Base-by-base conservation (phyloP, 2,329 filamentous ascomycete genomes). In the Periconia macrospinosa region DNA sequence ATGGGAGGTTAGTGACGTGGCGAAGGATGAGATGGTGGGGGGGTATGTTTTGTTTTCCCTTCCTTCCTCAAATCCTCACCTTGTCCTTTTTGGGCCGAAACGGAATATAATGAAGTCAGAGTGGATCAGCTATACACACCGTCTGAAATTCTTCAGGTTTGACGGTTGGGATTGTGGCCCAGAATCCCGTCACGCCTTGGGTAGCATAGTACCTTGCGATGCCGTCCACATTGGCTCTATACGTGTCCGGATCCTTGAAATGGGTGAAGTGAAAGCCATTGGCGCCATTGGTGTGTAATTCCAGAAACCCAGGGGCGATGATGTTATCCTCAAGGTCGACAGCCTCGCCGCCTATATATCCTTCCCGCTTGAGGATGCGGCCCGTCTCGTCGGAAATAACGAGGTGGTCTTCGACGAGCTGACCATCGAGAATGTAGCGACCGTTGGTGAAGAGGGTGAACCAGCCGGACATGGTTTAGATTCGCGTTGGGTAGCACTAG, bases 241-340 rank as follows among this genome's bases (percentile, higher is more conserved):
- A 83, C 52, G 67, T 69, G 35, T 65, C 57, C 19, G 71, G 63
- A 44, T 80, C 68, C 6, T 76, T 67, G 55, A 76, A 81, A 52
- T 79, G 76, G 1, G 81, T 81, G 53, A 83, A 84, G 59, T 83
- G 81, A 48, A 83, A 82, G 1, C 80, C 80, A 63, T 77, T 75
- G 46, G 78, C 68, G 48, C 80, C 79, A 60, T 84, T 84, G 1
- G 79, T 83, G 55, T 84, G 82, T 6, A 84, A 65, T 54, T 84
- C 82, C 19, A 84, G 69, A 59, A 81, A 82, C 3, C 81, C 82
- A 10, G 82, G 81, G 6, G 81, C 79, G 49, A 84, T 70, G 45
- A 84, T 80, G 45, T 68, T 73, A 41, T 77, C 78, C 40, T 79
- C 71, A 11, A 83, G 64, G 60, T 84, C 80, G 45, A 81, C 65